Evolutionary conservation across 305 asterid genomes (phyloP), one percentile per base, ranked within the genome.

Genomic region (Rubia peregrina): DNA sequence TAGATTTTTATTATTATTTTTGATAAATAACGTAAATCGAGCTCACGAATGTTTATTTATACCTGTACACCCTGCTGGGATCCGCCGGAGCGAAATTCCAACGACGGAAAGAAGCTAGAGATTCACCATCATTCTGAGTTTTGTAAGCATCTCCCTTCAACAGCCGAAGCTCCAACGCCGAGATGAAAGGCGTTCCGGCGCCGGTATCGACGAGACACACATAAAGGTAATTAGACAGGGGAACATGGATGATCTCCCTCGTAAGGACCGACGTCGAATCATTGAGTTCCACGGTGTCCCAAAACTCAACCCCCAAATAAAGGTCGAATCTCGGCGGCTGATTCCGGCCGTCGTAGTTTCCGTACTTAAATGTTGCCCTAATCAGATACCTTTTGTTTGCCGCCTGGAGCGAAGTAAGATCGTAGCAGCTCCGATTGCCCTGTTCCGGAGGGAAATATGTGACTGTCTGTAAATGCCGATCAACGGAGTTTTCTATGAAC

Each of bases 361-460:
- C 84, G 13, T 83, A 80, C 78, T 77, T 7, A 22, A 83, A 83
- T 3, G 41, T 64, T 1, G 81, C 84, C 30, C 83, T 71, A 1
- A 83, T 71, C 46, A 83, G 19, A 41, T 73, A 63, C 56, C 24
- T 73, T 12, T 69, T 42, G 3, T 68, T 71, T 44, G 61, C 67
- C 21, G 62, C 63, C 44, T 48, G 19, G 0, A 1, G 40, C 9
- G 53, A 10, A 7, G 56, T 76, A 5, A 83, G 67, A 22, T 77
- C 71, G 78, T 83, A 83, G n/a, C 86, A 83, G 60, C 73, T 80
- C 67, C 81, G 60, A 0, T 51, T 10, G 36, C 86, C 86, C 9
- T 48, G 40, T 36, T 36, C 40, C 40, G 40, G 16, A 4, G 81
- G 79, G 22, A 83, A 80, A 44, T 77, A 75, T 44, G 83, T 62